Percentiles rank a stretch among this genome's conserved stretches.
Conservation (phyloP, 306 rosid species). For the Sindora glabra region DNA sequence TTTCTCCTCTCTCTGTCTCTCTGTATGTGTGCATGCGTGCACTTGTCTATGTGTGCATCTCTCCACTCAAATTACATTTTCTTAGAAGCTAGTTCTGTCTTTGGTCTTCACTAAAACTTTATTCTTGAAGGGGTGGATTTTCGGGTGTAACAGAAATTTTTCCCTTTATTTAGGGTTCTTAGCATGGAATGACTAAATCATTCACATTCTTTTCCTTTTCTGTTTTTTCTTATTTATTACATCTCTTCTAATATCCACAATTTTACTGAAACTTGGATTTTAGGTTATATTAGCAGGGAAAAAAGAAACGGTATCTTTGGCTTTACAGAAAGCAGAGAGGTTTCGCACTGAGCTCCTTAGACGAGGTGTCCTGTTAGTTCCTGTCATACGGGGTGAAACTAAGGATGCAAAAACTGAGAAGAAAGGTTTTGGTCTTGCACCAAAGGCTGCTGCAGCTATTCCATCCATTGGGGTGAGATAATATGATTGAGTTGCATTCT, state of each 20-base stretch:
- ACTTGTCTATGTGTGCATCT: too few relatives aligned
- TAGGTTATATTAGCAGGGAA: constrained; percentile 95
- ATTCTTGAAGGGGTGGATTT: not conserved
- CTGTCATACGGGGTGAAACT: constrained; percentile 76
- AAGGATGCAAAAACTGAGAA: constrained; percentile 55
- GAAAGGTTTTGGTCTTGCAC: constrained; percentile 69
- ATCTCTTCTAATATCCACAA: not conserved
- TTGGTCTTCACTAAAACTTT: not conserved
- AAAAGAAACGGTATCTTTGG: constrained; percentile 63
- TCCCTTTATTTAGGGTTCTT: not conserved
- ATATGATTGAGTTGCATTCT: not conserved
- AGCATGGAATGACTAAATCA: not conserved
- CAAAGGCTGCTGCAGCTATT: constrained; percentile 61
- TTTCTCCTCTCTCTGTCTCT: not conserved
- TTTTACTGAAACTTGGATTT: constrained; percentile 28
- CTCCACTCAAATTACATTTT: not conserved
- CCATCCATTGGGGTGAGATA: constrained; percentile 89
- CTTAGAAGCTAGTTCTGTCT: not conserved
- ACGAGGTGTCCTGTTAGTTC: constrained; percentile 85
- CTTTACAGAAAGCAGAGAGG: constrained; percentile 68
- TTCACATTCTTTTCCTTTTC: not conserved
- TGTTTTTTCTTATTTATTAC: not conserved
- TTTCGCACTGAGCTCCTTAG: constrained; percentile 71
- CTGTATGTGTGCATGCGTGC: not conserved
- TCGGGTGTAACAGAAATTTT: not conserved